Evolutionary conservation across 2,329 filamentous ascomycete species (phyloP).

Genomic region (Phialophora chinensis): DNA sequence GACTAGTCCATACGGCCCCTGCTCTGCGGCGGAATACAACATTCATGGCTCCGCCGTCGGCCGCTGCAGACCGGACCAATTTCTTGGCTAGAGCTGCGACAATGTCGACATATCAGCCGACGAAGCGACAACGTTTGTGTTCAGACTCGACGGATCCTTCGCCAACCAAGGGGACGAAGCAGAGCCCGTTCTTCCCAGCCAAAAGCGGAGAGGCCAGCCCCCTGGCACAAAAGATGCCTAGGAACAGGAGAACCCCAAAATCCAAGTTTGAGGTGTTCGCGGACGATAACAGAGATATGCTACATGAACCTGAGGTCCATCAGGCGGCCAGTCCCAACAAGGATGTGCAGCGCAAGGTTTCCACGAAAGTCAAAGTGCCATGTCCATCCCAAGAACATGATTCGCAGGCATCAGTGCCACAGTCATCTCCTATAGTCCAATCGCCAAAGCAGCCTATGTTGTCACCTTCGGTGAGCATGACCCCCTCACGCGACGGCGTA

Average conservation of each 20-base stretch:
- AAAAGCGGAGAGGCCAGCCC: conserved; percentile 47
- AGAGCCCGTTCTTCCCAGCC: conserved; percentile 57
- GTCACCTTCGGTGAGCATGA: background rate
- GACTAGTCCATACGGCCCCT: conserved; percentile 52
- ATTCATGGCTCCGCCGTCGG: conserved; percentile 48
- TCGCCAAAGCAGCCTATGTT: conserved; percentile 1
- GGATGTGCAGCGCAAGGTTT: background rate
- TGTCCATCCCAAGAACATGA: conserved; percentile 25
- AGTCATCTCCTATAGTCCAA: conserved; percentile 34
- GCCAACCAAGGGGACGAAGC: conserved; percentile 44
- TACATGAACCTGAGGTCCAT: conserved; percentile 50
- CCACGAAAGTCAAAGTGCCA: background rate
- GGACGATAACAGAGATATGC: conserved; percentile 59
- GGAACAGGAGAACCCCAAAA: conserved; percentile 51
- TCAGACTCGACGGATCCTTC: conserved; percentile 51
- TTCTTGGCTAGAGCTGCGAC: conserved; percentile 49
- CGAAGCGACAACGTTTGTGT: conserved; percentile 60
- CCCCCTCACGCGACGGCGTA: background rate
- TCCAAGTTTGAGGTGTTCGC: conserved; percentile 58
- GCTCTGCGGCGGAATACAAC: conserved; percentile 46
- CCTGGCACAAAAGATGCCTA: conserved; percentile 45
- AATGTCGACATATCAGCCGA: conserved; percentile 53
- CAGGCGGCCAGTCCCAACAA: conserved; percentile 34
- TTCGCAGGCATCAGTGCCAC: conserved; percentile 27
- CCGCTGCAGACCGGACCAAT: conserved; percentile 49